Base-by-base conservation (phyloP, 371 early-diverging fungal species). In the Mycotypha africana region DNA sequence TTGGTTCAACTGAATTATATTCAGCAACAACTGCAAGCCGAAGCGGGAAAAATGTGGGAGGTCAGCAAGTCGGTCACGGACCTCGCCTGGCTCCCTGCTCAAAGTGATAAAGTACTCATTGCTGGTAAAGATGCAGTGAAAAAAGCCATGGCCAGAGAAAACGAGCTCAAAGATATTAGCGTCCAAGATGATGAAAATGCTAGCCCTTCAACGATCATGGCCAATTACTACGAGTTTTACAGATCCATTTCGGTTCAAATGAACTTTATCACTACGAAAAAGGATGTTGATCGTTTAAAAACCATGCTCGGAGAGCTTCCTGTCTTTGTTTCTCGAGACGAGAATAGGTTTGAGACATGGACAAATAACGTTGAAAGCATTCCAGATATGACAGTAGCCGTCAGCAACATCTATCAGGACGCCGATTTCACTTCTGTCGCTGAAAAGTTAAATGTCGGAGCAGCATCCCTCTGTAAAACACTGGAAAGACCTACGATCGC, bases 401-500 rank as follows among this genome's bases (percentile, higher is more conserved):
- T 68, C 1, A 35, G 53, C 4, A 38, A 58, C 11, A 59, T 68
- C 14, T 64, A 56, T 30, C 68, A 68, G 43, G 61, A 63, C 42
- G 10, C 19, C 14, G 68, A 68, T 9, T 64, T 68, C 22, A 32
- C 20, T 1, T 42, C 46, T 20, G 26, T 62, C 21, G 52, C 53
- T 2, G 38, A 45, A 10, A 17, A 25, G 22, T 30, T 58, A 4
- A 47, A 40, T 23, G 12, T 52, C 0, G 52, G 36, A 15, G 24
- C 26, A 11, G 14, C 39, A 1, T 42, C 49, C 8, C 31, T 54
- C 5, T 47, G 53, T 24, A 57, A 60, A 11, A 46, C 58, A 1
- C 34, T 60, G 12, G 58, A 60, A 21, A 55, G 56, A 15, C 39
- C 53, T 6, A 35, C 17, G n/a, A 66, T 76, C 38, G 81, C 75